Base-by-base conservation (phyloP, 2,329 filamentous ascomycete genomes). In the Trichophaea hybrida region DNA sequence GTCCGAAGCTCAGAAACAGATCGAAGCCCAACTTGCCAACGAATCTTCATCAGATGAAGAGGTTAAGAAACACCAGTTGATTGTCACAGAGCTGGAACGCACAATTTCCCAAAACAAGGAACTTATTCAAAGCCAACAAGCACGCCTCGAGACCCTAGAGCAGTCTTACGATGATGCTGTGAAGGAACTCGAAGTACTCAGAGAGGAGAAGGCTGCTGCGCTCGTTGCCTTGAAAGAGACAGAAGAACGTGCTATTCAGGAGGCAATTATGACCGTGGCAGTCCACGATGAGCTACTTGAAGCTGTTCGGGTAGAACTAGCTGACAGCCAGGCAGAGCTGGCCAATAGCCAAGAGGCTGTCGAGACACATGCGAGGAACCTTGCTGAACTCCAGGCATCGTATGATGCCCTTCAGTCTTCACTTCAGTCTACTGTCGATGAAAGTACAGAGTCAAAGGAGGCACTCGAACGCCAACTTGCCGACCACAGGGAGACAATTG, bases 381-480 rank as follows among this genome's bases (percentile, higher is more conserved):
- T 79, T 37, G 75, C 75, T 24, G 73, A 75, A 53, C 73, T 88
- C 43, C 80, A 85, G 69, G 71, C 74, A 34, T 83, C 87, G 48
- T 79, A 86, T 37, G 73, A 76, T 1, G 79, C 82, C 60, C 53
- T 43, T 8, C 53, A 73, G 1, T 75, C 76, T 1, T 72, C 15
- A 12, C 4, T 51, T 6, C 15, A 51, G 82, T 83, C 68, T 78
- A 81, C 66, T 77, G 75, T 1, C 73, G 83, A 61, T 24, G 50
- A 15, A 12, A 53, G 50, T 32, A n/a, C n/a, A 33, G 31, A 53
- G 50, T 34, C 44, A 32, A 53, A 83, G 34, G 70, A 73, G 1
- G 77, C 79, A 4, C 75, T 91, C 65, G 83, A 83, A 72, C 81
- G 81, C 70, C 82, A 82, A 70, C 81, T 85, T 72, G 68, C 70